Evolutionary conservation across 1,139 yeast genomes (phyloP).

Genomic region (Zygosaccharomyces pseudobailii): DNA sequence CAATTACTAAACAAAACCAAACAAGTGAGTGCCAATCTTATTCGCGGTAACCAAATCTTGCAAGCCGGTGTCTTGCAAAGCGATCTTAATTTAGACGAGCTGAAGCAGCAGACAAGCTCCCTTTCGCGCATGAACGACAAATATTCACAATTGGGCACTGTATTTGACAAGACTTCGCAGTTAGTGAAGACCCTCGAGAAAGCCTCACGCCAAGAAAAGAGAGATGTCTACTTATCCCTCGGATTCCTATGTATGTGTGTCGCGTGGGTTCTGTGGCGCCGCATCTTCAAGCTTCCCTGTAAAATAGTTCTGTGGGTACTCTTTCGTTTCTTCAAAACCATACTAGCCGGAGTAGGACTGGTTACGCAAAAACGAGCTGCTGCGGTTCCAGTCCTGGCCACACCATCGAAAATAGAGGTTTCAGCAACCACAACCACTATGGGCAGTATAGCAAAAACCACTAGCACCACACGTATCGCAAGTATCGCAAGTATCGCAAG

Average conservation of each 20-base stretch:
- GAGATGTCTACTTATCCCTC: constrained; percentile 48
- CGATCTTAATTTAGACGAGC: constrained; percentile 53
- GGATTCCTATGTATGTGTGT: constrained; percentile 48
- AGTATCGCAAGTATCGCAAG: background rate
- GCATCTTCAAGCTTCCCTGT: constrained; percentile 49
- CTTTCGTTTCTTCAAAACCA: constrained; percentile 39
- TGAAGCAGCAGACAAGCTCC: constrained; percentile 52
- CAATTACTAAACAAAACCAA: constrained; percentile 35
- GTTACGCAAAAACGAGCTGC: constrained; percentile 11
- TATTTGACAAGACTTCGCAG: constrained; percentile 47
- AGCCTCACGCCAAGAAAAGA: constrained; percentile 52
- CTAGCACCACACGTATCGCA: too few species aligned
- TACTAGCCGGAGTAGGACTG: constrained; percentile 30
- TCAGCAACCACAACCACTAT: background rate
- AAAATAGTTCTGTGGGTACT: constrained; percentile 46
- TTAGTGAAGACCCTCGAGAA: constrained; percentile 46
- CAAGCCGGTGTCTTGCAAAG: constrained; percentile 54
- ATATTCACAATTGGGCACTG: constrained; percentile 42
- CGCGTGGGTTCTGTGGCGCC: constrained; percentile 53
- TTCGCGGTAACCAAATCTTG: constrained; percentile 40
- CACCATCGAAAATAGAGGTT: background rate
- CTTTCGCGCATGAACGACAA: constrained; percentile 44
- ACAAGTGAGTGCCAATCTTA: constrained; percentile 34
- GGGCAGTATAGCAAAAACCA: too few species aligned
- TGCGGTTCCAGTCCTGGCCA: constrained; percentile 3